Base-by-base conservation (phyloP, 75 land plant genomes). In the Pinus albicaulis region DNA sequence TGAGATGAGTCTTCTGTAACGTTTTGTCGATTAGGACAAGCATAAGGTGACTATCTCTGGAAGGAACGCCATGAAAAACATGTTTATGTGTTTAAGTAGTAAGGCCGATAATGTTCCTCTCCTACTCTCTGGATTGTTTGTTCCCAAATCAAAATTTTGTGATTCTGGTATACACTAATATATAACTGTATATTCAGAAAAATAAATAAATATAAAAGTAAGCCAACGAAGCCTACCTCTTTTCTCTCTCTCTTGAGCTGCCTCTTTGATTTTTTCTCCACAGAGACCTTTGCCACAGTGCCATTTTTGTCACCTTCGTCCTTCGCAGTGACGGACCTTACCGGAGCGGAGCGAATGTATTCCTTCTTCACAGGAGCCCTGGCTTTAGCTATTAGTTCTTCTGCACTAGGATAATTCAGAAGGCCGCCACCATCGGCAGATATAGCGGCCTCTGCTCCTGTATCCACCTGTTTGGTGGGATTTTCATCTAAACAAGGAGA, bases 211-310 rank as follows among this genome's bases (percentile, higher is more conserved):
- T 36, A n/a, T n/a, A 19, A 28, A 20, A 26, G 6, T 3, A 28
- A 12, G 56, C 28, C 22, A 52, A 75, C 10, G 25, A 71, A 19
- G 17, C 69, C 64, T 19, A 92, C 99, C 90, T 87, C 80, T 41
- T 78, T 78, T 19, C 99, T 86, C 74, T 96, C 99, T 36, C 89
- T 82, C 83, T 90, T 96, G 48, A 87, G 86, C 73, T 96, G 95
- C 10, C 98, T 89, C 82, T 86, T 94, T 5, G 98, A 94, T 77
- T 96, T 96, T 85, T 92, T 94, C 77, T 92, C 94, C 74, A 81
- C 76, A 41, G 83, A 78, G 5, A 91, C 59, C 71, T 38, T 73
- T 25, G 41, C 75, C 14, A 31, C 70, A 13, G 66, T 59, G 8
- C 60, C 65, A 20, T 17, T 61, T 23, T 71, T 58, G 14, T 78